phyloP scores from a whole-genome alignment of 2,329 filamentous ascomycete species.

The Penicillium sp. region DNA sequence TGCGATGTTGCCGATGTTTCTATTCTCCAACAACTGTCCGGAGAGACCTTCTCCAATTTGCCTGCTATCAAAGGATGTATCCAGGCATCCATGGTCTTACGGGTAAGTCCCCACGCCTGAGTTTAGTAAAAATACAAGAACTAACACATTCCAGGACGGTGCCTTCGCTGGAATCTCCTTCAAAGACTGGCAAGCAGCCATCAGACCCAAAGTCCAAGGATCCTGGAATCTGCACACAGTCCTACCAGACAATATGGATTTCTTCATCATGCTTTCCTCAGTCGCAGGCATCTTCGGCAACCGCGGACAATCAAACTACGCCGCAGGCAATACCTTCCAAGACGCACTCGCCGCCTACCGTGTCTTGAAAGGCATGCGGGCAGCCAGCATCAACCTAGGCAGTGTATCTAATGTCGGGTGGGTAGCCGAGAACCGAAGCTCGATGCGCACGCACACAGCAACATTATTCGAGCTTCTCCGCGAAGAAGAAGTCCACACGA shows the following conservation, averaged over 20 bases:
- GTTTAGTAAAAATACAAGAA: neutral
- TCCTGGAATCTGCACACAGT: constrained; percentile 37
- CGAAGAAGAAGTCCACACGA: constrained; percentile 23
- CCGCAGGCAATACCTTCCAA: constrained; percentile 41
- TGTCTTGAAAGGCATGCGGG: constrained; percentile 14
- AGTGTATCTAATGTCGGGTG: constrained; percentile 36
- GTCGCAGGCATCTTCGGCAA: constrained; percentile 47
- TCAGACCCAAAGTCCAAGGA: constrained; percentile 42
- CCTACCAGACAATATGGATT: constrained; percentile 36
- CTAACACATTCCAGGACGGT: constrained; percentile 15
- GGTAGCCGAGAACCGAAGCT: constrained; percentile 28
- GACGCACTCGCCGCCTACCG: constrained; percentile 37
- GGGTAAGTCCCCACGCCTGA: constrained; percentile 6
- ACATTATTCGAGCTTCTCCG: constrained; percentile 22
- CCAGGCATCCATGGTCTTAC: constrained; percentile 24
- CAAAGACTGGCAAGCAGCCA: constrained; percentile 37
- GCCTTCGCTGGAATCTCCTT: constrained; percentile 34
- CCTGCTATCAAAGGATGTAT: constrained; percentile 27
- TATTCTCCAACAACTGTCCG: constrained; percentile 5
- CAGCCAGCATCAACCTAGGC: constrained; percentile 28
- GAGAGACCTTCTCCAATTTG: neutral
- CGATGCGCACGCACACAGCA: constrained; percentile 10
- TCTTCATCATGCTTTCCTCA: constrained; percentile 46
- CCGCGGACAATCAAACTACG: constrained; percentile 47
- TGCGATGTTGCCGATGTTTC: constrained; percentile 18